Percentiles rank a stretch among this genome's conserved stretches.
phyloP scores from a whole-genome alignment of 2,329 filamentous ascomycete genomes.

The Sporothrix mexicana region DNA sequence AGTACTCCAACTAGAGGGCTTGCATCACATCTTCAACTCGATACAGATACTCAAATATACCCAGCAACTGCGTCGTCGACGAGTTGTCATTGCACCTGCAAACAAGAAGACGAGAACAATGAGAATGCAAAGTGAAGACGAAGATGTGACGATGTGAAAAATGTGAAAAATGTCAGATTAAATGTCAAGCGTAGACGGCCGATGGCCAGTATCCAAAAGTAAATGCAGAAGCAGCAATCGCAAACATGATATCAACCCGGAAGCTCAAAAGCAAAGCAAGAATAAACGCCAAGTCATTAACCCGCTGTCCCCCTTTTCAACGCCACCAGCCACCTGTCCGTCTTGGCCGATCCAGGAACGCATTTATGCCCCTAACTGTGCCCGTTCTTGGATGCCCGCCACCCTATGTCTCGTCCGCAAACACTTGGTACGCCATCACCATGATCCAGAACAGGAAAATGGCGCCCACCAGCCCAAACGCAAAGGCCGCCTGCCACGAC shows the following conservation, averaged over 20 bases:
- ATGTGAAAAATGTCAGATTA: not conserved
- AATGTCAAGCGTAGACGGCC: too few relatives aligned
- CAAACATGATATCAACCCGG: conserved; percentile 14
- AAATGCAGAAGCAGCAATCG: not conserved
- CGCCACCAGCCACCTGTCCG: not conserved
- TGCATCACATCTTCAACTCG: not conserved
- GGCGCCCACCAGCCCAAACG: conserved; percentile 64
- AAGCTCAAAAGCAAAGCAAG: not conserved
- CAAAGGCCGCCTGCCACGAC: conserved; percentile 69
- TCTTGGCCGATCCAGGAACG: not conserved
- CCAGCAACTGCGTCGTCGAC: not conserved
- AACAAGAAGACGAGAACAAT: too few relatives aligned
- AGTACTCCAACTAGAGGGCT: conserved; percentile 41
- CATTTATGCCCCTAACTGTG: too few relatives aligned
- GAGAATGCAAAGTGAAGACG: not conserved
- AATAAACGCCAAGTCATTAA: not conserved
- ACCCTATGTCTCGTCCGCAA: conserved; percentile 46
- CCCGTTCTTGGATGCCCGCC: too few relatives aligned
- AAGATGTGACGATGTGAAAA: not conserved
- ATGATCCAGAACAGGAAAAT: conserved; percentile 72
- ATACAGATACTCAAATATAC: not conserved
- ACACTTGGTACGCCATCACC: conserved; percentile 70
- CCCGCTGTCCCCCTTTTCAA: conserved; percentile 6
- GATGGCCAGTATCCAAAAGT: not conserved
- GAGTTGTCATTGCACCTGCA: not conserved